Conservation (phyloP, 164 flowering plant genomes). For the Vitis riparia region DNA sequence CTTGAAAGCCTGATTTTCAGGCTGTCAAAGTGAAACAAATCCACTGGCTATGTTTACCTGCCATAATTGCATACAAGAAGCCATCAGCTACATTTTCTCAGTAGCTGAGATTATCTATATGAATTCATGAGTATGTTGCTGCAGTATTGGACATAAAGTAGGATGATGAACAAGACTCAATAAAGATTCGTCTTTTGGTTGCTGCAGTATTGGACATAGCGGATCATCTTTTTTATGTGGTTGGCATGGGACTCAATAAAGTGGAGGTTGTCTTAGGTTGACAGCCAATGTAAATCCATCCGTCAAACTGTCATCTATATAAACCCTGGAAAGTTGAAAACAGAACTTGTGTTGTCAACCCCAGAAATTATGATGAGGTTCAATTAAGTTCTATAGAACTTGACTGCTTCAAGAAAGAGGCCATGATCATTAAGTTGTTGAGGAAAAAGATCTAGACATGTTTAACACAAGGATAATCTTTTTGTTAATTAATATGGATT, state of each 20-base stretch:
- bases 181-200: no score
- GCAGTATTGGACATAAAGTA: not conserved
- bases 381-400: not conserved
- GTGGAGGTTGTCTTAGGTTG: not conserved
- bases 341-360: not conserved
- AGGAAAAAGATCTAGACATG: not conserved
- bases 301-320: not conserved
- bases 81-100: not conserved
- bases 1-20: no score
- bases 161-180: no score
- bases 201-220: no score
- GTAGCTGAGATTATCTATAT: not conserved
- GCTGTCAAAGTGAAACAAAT: no score
- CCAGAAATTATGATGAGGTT: not conserved
- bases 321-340: not conserved
- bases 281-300: not conserved
- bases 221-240: no score
- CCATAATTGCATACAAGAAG: not conserved
- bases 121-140: not conserved
- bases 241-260: no score
- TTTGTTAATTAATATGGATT: not conserved
- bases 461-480: not conserved
- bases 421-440: not conserved
- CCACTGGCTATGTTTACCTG: no score
- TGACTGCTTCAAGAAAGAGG: not conserved